These are phyloP conservation scores for Aphanomyces cochlioides DNA, from an alignment of 352 stramenopile genomes.

Conservation along the genomic window DNA sequence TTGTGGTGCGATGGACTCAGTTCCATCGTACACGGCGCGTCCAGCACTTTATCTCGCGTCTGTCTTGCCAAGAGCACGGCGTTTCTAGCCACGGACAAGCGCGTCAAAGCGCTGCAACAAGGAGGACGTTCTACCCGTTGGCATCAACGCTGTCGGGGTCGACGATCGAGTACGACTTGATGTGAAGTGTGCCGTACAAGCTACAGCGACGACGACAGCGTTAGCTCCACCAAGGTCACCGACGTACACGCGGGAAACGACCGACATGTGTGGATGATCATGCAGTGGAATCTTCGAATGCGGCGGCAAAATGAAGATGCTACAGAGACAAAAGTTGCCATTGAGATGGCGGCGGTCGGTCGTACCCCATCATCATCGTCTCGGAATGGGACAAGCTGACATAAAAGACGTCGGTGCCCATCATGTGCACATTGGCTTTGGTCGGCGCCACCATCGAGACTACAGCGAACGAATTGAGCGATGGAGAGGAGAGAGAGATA, in stretches of 20 bases:
- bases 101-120: too few species aligned
- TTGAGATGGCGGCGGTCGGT: background rate
- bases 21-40: conserved; percentile 55
- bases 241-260: conserved; percentile 61
- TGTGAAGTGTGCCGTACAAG: conserved; percentile 64
- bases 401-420: conserved; percentile 65
- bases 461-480: background rate
- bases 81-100: background rate
- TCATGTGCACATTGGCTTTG: conserved; percentile 9
- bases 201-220: background rate
- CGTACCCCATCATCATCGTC: conserved; percentile 71
- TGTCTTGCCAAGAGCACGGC: conserved; percentile 27
- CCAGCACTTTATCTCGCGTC: conserved; percentile 1
- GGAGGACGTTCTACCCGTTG: conserved; percentile 2
- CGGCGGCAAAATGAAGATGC: conserved; percentile 79
- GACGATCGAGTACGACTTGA: conserved; percentile 63
- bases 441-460: conserved; percentile 25
- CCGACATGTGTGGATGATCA: conserved; percentile 80
- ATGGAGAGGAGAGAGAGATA: background rate
- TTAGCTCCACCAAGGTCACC: too few species aligned
- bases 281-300: conserved; percentile 69
- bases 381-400: conserved; percentile 84
- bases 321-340: conserved; percentile 27
- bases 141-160: conserved; percentile 42
- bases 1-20: conserved; percentile 68